These are phyloP conservation scores for Coniosporium apollinis DNA, from an alignment of 495 filamentous ascomycete species.

Conservation along the genomic window DNA sequence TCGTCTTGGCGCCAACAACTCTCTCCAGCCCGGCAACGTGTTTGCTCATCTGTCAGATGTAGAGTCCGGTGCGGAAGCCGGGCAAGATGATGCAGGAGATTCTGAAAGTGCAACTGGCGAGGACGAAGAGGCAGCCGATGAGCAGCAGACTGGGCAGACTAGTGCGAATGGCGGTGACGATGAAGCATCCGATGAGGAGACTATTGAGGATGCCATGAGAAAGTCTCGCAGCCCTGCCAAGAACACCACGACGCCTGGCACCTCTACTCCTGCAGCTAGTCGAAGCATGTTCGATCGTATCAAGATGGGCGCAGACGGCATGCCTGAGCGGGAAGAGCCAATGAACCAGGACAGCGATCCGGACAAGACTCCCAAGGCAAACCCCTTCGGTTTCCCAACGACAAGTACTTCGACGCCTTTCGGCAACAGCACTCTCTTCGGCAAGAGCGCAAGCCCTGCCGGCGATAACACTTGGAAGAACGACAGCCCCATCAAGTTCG, in stretches of 20 bases:
- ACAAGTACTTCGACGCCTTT: background rate
- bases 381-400: background rate
- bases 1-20: too few species aligned
- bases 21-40: too few species aligned
- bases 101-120: too few species aligned
- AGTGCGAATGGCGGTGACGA: background rate
- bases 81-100: too few species aligned
- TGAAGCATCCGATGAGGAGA: constrained; percentile 4
- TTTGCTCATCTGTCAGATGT: background rate
- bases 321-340: background rate
- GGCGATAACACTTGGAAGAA: constrained; percentile 11
- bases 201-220: background rate
- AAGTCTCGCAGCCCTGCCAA: background rate
- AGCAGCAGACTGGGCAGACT: too few species aligned
- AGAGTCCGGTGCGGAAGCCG: too few species aligned
- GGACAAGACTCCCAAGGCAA: background rate
- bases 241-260: background rate
- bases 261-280: background rate
- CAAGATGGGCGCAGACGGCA: background rate
- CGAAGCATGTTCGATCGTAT: constrained; percentile 11
- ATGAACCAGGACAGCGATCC: background rate
- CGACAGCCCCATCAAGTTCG: constrained; percentile 15
- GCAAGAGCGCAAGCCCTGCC: background rate
- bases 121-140: too few species aligned
- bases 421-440: constrained; percentile 1